Evolutionary conservation across 306 rosid species (phyloP), one percentile per base, ranked within the genome.

Genomic region (Castanea crenata): DNA sequence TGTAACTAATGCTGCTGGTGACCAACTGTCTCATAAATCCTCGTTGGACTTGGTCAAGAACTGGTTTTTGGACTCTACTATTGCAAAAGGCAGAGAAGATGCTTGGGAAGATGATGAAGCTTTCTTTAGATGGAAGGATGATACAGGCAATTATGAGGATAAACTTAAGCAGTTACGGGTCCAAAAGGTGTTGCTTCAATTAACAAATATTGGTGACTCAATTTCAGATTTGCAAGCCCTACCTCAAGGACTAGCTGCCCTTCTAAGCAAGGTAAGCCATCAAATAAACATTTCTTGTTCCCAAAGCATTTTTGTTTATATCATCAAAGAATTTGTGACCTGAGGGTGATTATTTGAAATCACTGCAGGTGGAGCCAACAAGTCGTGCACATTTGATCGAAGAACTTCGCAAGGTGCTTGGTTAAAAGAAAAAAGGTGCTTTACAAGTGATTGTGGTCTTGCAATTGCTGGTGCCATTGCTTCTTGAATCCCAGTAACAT

Each of bases 231-330:
- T 95, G 88, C 92, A 91, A 86, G 97, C 94, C 74, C 83, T 95
- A 72, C 98, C 99, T 81, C 97, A 88, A 82, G 98, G 98, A 80
- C 92, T 95, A 80, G 90, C 98, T 61, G 87, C 97, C 75, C 93
- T 95, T 87, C 78, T 95, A 88, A 90, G 90, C 97, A 91, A 93
- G 94, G 99, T 95, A 87, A 85, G 34, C 55, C 38, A 59, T 79
- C 78, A 18, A n/a, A 20, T 58, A n/a, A 32, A 3, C 46, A 25
- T 41, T 54, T 62, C 70, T n/a, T 74, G 18, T 78, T 2, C 56
- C 54, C 72, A 5, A 44, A 71, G 51, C 74, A 76, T 77, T 74
- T 63, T 23, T 78, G 71, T 69, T 23, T 82, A 34, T 18, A n/a
- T 68, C 34, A 58, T 41, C 51, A 73, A 49, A 79, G 27, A 81